Evolutionary conservation across 495 filamentous ascomycete genomes (phyloP), one percentile per base, ranked within the genome.

Genomic region (Ramalina intermedia): DNA sequence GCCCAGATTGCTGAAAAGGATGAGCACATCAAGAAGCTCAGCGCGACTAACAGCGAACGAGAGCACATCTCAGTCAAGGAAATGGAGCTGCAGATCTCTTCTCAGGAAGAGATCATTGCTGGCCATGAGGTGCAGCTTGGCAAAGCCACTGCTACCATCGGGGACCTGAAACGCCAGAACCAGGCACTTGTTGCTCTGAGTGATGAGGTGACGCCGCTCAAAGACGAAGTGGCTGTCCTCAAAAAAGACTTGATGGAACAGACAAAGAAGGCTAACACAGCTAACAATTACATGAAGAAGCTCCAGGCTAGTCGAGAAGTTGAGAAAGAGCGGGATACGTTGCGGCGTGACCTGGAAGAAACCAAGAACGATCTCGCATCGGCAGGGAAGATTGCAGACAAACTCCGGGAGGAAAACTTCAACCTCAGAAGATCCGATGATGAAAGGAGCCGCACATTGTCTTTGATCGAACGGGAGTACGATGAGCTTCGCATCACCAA

Each of bases 241-340:
- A 81, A 80, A 50, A 78, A 75, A 16, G 80, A 87, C 44, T 78
- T 80, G 36, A 81, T 82, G 47, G 78, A 87, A 50, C 73, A 90
- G 7, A 69, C 74, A n/a, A 82, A 84, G 62, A 86, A 85, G 59
- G 82, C 85, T 23, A 93, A 87, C 55, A 78, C 75, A 14, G 73
- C 77, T 0, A 83, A 87, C 48, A 82, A 84, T 50, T 81, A 82
- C 55, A 77, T 79, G 52, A 78, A 82, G 58, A 87, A 89, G 61
- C 66, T 86, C 18, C 76, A 89, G 59, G 74, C 78, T 33, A 81
- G 79, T 52, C 75, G 82, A 52, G 75, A 75, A 47, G 68, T 85
- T 38, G 78, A 86, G 62, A 82, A 78, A 60, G 83, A 87, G 58
- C 80, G 85, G 48, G 70, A 76, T 47, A 63, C 68, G 11, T 69